phyloP scores from a whole-genome alignment of 352 stramenopile genomes.

The Globisporangium cystogenes region DNA sequence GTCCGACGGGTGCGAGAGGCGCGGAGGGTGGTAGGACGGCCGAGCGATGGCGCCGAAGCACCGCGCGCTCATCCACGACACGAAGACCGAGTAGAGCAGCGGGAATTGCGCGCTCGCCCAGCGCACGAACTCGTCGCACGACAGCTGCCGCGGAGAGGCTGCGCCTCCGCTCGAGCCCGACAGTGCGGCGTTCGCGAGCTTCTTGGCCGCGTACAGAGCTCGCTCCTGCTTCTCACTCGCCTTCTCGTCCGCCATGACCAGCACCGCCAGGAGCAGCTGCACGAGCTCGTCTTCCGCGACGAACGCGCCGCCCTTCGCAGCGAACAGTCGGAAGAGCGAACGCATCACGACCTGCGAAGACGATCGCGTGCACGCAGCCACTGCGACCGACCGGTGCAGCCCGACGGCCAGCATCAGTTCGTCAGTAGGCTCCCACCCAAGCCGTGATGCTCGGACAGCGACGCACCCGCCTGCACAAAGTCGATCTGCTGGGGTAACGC shows the following conservation, averaged over 20 bases:
- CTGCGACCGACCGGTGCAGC: slow-evolving; percentile 22
- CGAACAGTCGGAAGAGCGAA: slow-evolving; percentile 56
- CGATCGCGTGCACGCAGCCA: slow-evolving; percentile 54
- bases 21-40: slow-evolving; percentile 40
- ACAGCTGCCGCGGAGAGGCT: slow-evolving; percentile 21
- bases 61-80: slow-evolving; percentile 59
- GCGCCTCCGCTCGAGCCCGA: background rate
- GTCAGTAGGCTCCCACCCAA: background rate
- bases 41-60: slow-evolving; percentile 45
- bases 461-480: slow-evolving; percentile 63
- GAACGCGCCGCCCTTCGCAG: slow-evolving; percentile 13
- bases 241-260: slow-evolving; percentile 48
- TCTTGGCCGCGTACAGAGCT: slow-evolving; percentile 27
- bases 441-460: background rate
- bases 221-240: slow-evolving; percentile 1
- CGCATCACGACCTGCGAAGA: slow-evolving; percentile 56
- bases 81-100: slow-evolving; percentile 72
- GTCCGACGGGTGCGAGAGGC: slow-evolving; percentile 51
- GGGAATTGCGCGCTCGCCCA: slow-evolving; percentile 60
- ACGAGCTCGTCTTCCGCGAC: slow-evolving; percentile 38
- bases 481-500: slow-evolving; percentile 29
- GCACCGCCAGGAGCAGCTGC: slow-evolving; percentile 36
- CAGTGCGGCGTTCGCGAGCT: slow-evolving; percentile 37
- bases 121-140: slow-evolving; percentile 53
- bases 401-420: background rate